Conservation (phyloP, 768 basidiomycete genomes). For the Russula foetens region DNA sequence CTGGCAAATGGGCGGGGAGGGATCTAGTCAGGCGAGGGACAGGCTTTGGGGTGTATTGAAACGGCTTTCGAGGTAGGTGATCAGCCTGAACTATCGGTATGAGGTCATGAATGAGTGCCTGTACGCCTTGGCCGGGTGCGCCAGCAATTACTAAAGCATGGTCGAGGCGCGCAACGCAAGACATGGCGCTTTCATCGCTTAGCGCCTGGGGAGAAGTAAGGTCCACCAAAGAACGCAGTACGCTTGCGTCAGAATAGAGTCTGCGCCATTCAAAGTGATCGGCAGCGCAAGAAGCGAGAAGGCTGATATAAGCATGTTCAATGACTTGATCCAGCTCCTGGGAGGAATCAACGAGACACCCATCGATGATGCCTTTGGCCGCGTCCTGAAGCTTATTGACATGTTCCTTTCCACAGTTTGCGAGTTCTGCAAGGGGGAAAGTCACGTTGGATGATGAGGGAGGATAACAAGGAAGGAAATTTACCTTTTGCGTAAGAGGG, state of each 20-base stretch:
- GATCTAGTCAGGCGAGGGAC: neutral
- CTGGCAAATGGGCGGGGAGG: neutral
- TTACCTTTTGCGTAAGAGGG: conserved; percentile 7
- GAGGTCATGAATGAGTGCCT: conserved; percentile 53
- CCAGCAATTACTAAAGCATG: conserved; percentile 80
- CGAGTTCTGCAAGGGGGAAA: conserved; percentile 6
- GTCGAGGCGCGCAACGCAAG: conserved; percentile 59
- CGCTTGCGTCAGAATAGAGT: conserved; percentile 67
- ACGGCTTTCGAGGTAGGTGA: conserved; percentile 19
- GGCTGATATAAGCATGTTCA: conserved; percentile 37
- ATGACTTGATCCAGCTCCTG: conserved; percentile 37
- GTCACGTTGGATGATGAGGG: neutral
- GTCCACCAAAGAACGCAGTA: conserved; percentile 46
- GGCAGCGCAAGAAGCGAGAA: conserved; percentile 35
- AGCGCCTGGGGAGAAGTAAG: conserved; percentile 13
- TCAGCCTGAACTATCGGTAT: conserved; percentile 54
- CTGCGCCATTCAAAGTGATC: conserved; percentile 47
- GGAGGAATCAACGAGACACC: neutral
- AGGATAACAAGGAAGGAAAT: conserved; percentile 29
- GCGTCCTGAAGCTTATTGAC: conserved; percentile 13
- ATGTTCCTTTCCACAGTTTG: conserved; percentile 30
- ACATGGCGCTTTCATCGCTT: conserved; percentile 27
- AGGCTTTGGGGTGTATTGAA: neutral
- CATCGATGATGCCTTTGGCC: neutral
- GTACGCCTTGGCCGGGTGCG: conserved; percentile 49